phyloP scores from a whole-genome alignment of 2,329 filamentous ascomycete genomes.

The Beauveria sp. region DNA sequence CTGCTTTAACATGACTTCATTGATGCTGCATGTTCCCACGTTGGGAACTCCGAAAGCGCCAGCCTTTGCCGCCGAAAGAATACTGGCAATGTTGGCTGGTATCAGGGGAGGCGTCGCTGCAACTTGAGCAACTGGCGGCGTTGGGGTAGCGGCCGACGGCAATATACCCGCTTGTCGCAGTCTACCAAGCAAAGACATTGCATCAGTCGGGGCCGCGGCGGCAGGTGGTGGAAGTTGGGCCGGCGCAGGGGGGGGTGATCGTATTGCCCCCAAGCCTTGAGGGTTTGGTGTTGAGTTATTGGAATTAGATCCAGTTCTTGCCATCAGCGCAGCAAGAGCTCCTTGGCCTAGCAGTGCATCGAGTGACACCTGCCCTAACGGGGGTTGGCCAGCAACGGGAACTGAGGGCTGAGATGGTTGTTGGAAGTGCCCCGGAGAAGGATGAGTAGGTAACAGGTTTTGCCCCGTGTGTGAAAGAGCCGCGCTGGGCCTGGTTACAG shows the following conservation, averaged over 20 bases:
- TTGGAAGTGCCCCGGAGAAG: slow-evolving; percentile 20
- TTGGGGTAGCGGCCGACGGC: slow-evolving; percentile 33
- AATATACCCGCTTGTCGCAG: slow-evolving; percentile 63
- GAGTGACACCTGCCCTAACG: slow-evolving; percentile 38
- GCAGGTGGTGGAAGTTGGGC: slow-evolving; percentile 29
- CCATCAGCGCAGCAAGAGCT: slow-evolving; percentile 51
- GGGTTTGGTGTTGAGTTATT: slow-evolving; percentile 40
- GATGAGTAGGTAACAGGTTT: slow-evolving; percentile 19
- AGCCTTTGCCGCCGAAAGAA: slow-evolving; percentile 26
- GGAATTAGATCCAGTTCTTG: slow-evolving; percentile 42
- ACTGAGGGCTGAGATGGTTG: slow-evolving; percentile 26
- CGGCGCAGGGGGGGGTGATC: slow-evolving; percentile 35
- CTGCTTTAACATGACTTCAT: slow-evolving; percentile 59
- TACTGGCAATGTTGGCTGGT: slow-evolving; percentile 29
- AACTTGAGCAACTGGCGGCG: slow-evolving; percentile 23
- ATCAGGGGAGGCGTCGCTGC: slow-evolving; percentile 24
- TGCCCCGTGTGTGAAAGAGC: slow-evolving; percentile 15
- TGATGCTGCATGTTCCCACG: slow-evolving; percentile 23
- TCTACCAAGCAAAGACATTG: slow-evolving; percentile 57
- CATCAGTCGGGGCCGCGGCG: slow-evolving; percentile 32
- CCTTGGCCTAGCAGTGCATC: slow-evolving; percentile 53
- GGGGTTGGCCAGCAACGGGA: slow-evolving; percentile 25
- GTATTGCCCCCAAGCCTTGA: slow-evolving; percentile 31
- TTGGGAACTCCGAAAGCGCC: slow-evolving; percentile 12
- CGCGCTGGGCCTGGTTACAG: slow-evolving; percentile 45